These are phyloP conservation scores for Omphalea diandra DNA, from an alignment of 441 rosid species.

Conservation along the genomic window DNA sequence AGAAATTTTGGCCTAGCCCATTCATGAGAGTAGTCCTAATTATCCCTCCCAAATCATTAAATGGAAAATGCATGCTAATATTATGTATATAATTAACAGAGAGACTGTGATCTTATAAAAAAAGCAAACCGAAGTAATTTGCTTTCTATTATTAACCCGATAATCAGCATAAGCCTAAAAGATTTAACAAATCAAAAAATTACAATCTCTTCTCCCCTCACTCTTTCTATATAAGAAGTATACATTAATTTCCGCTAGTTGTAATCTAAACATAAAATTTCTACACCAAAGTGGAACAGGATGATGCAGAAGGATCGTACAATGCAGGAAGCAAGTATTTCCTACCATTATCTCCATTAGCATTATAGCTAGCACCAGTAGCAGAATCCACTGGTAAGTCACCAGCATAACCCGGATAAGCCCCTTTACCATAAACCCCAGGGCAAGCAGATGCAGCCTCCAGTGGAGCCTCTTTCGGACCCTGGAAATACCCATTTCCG, in stretches of 20 bases:
- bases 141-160: constrained; percentile 17
- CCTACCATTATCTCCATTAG: constrained; percentile 47
- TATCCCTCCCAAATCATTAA: too few species aligned
- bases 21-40: too few species aligned
- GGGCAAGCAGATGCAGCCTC: constrained; percentile 57
- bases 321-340: constrained; percentile 53
- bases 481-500: constrained; percentile 55
- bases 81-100: too few species aligned
- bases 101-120: not conserved
- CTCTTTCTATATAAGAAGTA: not conserved
- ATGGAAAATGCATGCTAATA: too few species aligned
- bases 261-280: not conserved
- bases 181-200: constrained; percentile 23
- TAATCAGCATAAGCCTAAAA: constrained; percentile 15
- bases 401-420: constrained; percentile 60
- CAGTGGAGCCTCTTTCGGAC: constrained; percentile 45
- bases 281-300: constrained; percentile 40
- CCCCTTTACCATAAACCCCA: constrained; percentile 52
- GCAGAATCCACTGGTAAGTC: constrained; percentile 36
- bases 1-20: too few species aligned
- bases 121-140: constrained; percentile 18
- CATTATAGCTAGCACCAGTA: constrained; percentile 54
- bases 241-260: constrained; percentile 3
- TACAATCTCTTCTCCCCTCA: not conserved
- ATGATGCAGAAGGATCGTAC: constrained; percentile 45